Conservation (phyloP, 176 grass and related monocot genomes). For the Cenchrus americanus region DNA sequence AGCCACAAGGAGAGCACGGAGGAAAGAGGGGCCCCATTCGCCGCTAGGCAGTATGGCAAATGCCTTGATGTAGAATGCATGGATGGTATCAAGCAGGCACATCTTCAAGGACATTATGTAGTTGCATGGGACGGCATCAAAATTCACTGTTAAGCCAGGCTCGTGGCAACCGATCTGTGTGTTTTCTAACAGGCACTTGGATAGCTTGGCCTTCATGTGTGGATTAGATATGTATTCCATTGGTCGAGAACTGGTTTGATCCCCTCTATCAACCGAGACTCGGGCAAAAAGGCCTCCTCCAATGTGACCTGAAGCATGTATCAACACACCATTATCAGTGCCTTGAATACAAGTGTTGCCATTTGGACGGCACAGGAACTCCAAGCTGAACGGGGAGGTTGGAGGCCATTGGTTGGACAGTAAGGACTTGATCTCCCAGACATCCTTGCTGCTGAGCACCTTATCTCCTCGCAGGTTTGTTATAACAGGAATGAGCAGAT, state of each 20-base stretch:
- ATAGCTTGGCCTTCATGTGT: not conserved
- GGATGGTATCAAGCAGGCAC: constrained; percentile 1
- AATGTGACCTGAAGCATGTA: not conserved
- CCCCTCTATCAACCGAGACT: not conserved
- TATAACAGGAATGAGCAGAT: too few relatives aligned
- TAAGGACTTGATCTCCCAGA: not conserved
- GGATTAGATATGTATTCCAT: not conserved
- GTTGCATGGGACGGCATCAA: not conserved
- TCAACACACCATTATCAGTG: not conserved
- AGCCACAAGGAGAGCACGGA: not conserved
- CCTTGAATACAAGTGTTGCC: not conserved
- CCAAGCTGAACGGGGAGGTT: not conserved
- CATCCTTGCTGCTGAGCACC: not conserved
- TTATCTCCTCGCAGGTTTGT: not conserved
- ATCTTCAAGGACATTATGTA: not conserved
- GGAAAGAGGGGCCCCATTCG: not conserved
- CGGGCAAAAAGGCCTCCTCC: not conserved
- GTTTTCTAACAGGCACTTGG: not conserved
- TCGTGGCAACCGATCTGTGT: too few relatives aligned
- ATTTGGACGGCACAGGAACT: not conserved
- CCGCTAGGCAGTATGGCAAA: not conserved
- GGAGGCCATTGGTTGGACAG: not conserved
- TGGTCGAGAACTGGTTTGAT: too few relatives aligned
- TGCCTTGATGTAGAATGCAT: not conserved
- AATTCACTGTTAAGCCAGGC: not conserved